These are phyloP conservation scores for Solanum clarkiae DNA, from an alignment of 257 asterid genomes.

Conservation along the genomic window DNA sequence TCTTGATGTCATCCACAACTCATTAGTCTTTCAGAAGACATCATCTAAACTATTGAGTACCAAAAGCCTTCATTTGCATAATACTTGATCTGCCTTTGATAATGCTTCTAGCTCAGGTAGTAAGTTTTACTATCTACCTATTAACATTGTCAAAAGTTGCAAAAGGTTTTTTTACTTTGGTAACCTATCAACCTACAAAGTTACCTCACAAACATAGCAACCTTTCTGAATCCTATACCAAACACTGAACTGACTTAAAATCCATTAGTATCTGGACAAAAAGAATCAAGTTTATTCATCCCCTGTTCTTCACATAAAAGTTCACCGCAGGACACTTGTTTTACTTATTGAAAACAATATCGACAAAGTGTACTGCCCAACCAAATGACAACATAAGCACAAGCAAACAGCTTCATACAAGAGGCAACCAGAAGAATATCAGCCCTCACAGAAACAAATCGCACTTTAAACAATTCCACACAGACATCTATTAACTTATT, in stretches of 20 bases:
- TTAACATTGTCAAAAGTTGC: not conserved
- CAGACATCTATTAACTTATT: not conserved
- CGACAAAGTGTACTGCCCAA: not conserved
- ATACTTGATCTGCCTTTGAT: not conserved
- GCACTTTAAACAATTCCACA: not conserved
- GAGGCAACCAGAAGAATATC: not conserved
- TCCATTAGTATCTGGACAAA: not conserved
- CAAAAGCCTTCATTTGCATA: not conserved
- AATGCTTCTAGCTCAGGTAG: not conserved
- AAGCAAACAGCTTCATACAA: not conserved
- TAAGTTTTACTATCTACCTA: not conserved
- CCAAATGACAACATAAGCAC: not conserved
- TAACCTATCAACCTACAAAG: not conserved
- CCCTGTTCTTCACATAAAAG: not conserved
- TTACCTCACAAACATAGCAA: not conserved
- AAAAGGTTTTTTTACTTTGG: not conserved
- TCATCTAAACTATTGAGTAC: not conserved
- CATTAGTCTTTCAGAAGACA: not conserved
- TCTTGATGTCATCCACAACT: not conserved
- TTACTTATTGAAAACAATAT: not conserved
- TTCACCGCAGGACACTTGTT: not conserved
- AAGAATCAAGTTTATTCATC: not conserved
- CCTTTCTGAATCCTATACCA: not conserved
- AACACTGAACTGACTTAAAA: not conserved
- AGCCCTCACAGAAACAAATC: not conserved